Base-by-base conservation (phyloP, 805 yeast species). In the Ogataea salicorniae region DNA sequence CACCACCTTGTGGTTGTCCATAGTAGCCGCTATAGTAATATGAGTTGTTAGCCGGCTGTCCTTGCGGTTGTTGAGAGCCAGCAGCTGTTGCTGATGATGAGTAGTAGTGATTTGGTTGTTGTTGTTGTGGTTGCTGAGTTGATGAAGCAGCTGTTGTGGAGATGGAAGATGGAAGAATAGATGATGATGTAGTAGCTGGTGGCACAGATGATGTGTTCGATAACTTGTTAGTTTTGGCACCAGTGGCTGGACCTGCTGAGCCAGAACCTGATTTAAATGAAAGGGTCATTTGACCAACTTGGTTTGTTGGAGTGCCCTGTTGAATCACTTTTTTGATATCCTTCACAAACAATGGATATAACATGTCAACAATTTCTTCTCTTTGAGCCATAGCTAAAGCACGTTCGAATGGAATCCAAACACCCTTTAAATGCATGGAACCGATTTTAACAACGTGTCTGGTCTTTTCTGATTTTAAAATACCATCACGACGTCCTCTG, bases 401-500 rank as follows among this genome's bases (percentile, higher is more conserved):
- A 50, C 86, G 68, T 58, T 81, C 85, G 61, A 81, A 81, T 5
- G 87, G 86, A 42, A 81, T 80, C 87, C 87, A 81, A 26, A 81
- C 86, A 34, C 87, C 87, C 60, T 81, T 81, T 53, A 81, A 67
- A 59, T 81, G 83, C 84, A 81, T 80, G 14, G 83, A 77, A n/a
- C 87, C 87, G 58, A 81, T 79, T 62, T 81, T 81, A 26, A 81
- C 85, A 38, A 81, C 86, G 56, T 80, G 80, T 42, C 86, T 69
- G 26, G 77, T 76, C 58, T 80, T 81, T 60, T 81, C 87, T 47
- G 75, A 69, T 63, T 81, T 81, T 47, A 81, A 69, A 46, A 81
- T 81, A n/a, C 87, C 86, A 62, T 81, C 86, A 61, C 87, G 71
- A 48, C 85, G 70, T 17, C 87, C 87, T 57, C 87, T 71, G 13